A percentile compares a stretch with the other conserved stretches of the same genome.
phyloP scores from a whole-genome alignment of 2,329 filamentous ascomycete genomes.

The Colletotrichum truncatum region DNA sequence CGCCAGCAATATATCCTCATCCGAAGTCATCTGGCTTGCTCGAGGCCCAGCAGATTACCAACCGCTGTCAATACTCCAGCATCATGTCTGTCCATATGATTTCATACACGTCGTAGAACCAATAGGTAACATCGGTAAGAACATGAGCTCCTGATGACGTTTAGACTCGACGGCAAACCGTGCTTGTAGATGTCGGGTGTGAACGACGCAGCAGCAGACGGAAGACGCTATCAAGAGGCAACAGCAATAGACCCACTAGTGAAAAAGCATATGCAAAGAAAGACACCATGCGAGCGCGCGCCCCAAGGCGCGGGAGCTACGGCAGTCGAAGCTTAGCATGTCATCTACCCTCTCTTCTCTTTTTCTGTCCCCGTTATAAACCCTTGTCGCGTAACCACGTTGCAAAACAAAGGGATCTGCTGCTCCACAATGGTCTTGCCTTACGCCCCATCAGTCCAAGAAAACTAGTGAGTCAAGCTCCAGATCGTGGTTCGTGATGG shows the following conservation, averaged over 20 bases:
- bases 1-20: constrained; percentile 17
- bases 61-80: constrained; percentile 14
- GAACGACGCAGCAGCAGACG: background rate
- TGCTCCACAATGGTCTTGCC: background rate
- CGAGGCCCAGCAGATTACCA: background rate
- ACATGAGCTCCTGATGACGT: constrained; percentile 19
- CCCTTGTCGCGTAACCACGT: background rate
- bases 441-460: background rate
- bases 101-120: background rate
- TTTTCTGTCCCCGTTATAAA: too few species aligned
- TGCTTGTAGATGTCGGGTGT: background rate
- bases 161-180: constrained; percentile 17
- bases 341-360: background rate
- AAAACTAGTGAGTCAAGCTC: background rate
- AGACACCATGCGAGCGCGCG: background rate
- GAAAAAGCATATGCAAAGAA: background rate
- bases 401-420: background rate
- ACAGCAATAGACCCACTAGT: background rate
- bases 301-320: constrained; percentile 1
- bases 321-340: background rate
- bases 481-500: background rate
- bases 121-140: background rate
- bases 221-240: constrained; percentile 2
- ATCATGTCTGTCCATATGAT: constrained; percentile 14
- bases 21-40: background rate